Conservation (phyloP, 176 grass and related monocot species). For the Neostapfia colusana region DNA sequence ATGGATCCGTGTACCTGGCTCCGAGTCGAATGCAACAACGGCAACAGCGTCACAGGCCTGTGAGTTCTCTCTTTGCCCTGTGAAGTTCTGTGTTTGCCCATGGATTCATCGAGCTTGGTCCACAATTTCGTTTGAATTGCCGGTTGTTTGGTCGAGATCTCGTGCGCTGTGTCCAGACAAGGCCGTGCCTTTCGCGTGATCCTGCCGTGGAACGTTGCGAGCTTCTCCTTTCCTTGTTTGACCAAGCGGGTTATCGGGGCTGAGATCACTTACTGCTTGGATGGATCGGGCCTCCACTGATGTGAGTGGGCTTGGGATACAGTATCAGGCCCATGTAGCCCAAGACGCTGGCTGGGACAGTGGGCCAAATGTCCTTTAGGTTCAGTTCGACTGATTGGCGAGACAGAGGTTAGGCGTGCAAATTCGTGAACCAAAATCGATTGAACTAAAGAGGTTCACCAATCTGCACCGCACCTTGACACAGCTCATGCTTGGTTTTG, state of each 20-base stretch:
- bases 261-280: background rate
- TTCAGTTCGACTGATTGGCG: too few relatives aligned
- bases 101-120: too few relatives aligned
- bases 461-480: too few relatives aligned
- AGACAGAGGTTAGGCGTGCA: too few relatives aligned
- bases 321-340: background rate
- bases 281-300: background rate
- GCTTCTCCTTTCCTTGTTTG: background rate
- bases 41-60: conserved; percentile 57
- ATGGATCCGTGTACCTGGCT: conserved; percentile 81
- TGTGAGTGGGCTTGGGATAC: background rate
- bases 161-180: background rate
- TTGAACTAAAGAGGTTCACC: too few relatives aligned
- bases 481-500: too few relatives aligned
- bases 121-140: background rate
- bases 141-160: background rate
- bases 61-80: conserved; percentile 11
- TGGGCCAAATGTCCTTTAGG: too few relatives aligned
- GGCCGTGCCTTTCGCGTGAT: background rate
- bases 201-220: background rate
- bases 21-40: conserved; percentile 49
- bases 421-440: too few relatives aligned
- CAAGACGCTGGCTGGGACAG: background rate
- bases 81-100: too few relatives aligned
- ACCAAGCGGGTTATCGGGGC: background rate